A percentile compares a stretch with the other conserved stretches of the same genome.
These are phyloP conservation scores for Fragaria iinumae DNA, from an alignment of 306 rosid genomes.

Conservation along the genomic window DNA sequence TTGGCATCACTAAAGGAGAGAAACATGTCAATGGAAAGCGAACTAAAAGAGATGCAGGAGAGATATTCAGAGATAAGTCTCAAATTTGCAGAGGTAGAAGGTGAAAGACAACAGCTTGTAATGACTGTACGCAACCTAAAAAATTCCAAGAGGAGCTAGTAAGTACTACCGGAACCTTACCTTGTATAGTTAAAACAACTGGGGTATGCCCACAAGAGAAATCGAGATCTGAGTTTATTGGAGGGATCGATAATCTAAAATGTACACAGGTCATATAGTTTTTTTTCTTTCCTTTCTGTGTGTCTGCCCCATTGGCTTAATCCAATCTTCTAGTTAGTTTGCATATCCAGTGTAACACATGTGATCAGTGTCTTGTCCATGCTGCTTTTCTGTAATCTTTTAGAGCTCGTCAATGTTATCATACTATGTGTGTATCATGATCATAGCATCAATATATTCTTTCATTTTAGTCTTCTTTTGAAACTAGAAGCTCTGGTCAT, in stretches of 20 bases:
- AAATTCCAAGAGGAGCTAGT: conserved; percentile 50
- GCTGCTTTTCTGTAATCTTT: conserved; percentile 24
- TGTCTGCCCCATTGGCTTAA: conserved; percentile 36
- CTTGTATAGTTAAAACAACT: conserved; percentile 49
- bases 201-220: conserved; percentile 24
- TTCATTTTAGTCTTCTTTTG: conserved; percentile 26
- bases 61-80: conserved; percentile 98
- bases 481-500: conserved; percentile 9
- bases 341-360: conserved; percentile 16
- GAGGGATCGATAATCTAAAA: conserved; percentile 50
- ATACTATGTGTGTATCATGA: background rate
- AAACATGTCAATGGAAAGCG: conserved; percentile 79
- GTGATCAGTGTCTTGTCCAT: conserved; percentile 24
- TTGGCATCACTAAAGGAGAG: conserved; percentile 53
- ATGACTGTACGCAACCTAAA: conserved; percentile 82
- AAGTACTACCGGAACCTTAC: conserved; percentile 22
- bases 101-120: conserved; percentile 95
- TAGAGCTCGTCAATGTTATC: conserved; percentile 17
- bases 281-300: conserved; percentile 12
- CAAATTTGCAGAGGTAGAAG: conserved; percentile 94
- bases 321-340: conserved; percentile 24
- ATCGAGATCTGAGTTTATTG: conserved; percentile 31
- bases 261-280: conserved; percentile 39
- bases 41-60: conserved; percentile 95
- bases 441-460: conserved; percentile 32